These are phyloP conservation scores for Aspergillus olivimuriae DNA, from an alignment of 495 filamentous ascomycete genomes.

Conservation along the genomic window DNA sequence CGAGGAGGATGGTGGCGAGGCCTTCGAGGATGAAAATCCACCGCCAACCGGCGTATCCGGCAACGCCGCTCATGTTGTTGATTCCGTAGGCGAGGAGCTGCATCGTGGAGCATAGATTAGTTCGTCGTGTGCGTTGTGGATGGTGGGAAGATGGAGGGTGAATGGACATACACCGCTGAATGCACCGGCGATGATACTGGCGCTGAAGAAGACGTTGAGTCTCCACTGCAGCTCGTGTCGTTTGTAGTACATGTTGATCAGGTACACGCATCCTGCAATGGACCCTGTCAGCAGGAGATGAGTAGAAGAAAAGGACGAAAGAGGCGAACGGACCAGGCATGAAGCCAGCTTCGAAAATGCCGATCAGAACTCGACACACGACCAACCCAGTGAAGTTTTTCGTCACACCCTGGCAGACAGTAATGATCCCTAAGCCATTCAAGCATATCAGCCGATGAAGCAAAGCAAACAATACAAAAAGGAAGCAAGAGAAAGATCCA, in stretches of 20 bases:
- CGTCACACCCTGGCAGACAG: conserved; percentile 53
- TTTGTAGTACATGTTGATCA: conserved; percentile 58
- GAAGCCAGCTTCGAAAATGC: conserved; percentile 53
- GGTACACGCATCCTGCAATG: conserved; percentile 33
- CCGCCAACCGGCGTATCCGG: conserved; percentile 42
- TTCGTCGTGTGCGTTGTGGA: not conserved
- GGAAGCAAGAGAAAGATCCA: conserved; percentile 2
- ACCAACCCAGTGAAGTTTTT: conserved; percentile 46
- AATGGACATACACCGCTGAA: conserved; percentile 47
- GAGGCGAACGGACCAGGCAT: conserved; percentile 38
- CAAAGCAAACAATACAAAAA: not conserved
- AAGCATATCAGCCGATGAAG: not conserved
- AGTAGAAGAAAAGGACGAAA: not conserved
- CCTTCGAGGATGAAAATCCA: conserved; percentile 71
- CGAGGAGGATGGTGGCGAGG: conserved; percentile 40
- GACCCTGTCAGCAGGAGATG: conserved; percentile 2
- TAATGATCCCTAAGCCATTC: conserved; percentile 33
- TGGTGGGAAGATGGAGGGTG: too few relatives aligned
- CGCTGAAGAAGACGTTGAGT: conserved; percentile 52
- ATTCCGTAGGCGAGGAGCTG: conserved; percentile 56
- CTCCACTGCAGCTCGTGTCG: conserved; percentile 55
- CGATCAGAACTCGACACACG: conserved; percentile 48
- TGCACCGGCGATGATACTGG: conserved; percentile 51
- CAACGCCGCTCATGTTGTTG: conserved; percentile 47
- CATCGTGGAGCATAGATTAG: too few relatives aligned